Base-by-base conservation (phyloP, 1,284 basidiomycete species). In the Filobasidium uniguttulatum region DNA sequence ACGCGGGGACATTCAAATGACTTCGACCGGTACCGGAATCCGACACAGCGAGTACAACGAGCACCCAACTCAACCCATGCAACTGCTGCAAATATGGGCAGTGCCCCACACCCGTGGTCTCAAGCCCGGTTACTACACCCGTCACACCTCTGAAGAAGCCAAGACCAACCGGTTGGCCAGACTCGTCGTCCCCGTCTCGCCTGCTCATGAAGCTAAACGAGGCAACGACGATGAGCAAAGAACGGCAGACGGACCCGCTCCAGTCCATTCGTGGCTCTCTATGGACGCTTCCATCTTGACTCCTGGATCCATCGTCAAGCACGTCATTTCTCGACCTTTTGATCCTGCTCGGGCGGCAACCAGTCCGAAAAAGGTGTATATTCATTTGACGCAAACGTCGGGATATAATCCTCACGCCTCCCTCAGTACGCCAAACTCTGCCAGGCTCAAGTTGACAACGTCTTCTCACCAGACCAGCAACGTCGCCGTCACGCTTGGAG, bases 1-100 rank as follows among this genome's bases (percentile, higher is more conserved):
- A 61, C 79, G 86, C 12, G 90, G 90, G 1, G 84, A 88, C 59
- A 62, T 96, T 35, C 90, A 94, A 68, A 80, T 93, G 71, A 94
- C 89, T 0, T 84, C 81, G 3, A 81, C 88, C 1, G 89, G 90
- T 5, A 63, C 60, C 1, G 68, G 67, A 15, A 66, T 70, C 53
- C 48, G 56, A 1, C 66, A 68, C 55, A 62, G n/a, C 31, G 75
- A 76, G 60, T 74, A 89, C 69, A 88, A 87, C 55, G 83, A 86
- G 62, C 77, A 82, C 57, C 56, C 56, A 46, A 47, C 41, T 50
- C 33, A 61, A 34, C 53, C 60, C 9, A 80, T 81, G 1, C 83
- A 91, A 66, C 88, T 91, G 71, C 74, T 88, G 10, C 68, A 70
- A n/a, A n/a, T n/a, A n/a, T n/a, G n/a, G n/a, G n/a, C n/a, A n/a